phyloP scores from a whole-genome alignment of 2,329 filamentous ascomycete genomes.

The Cyclaneusma minus region DNA sequence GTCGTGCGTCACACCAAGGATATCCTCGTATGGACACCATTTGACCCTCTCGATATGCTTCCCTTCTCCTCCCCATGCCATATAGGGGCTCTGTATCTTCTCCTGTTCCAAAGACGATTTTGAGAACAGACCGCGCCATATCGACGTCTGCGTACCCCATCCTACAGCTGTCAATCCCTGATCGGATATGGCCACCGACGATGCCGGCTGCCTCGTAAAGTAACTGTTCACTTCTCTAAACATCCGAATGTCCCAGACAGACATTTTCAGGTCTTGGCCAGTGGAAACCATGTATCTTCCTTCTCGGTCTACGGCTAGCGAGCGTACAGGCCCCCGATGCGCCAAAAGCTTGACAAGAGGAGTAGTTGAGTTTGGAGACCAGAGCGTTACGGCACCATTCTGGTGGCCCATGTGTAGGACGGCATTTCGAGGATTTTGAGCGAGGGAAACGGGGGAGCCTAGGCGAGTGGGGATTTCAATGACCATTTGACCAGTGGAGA shows the following conservation, averaged over 20 bases:
- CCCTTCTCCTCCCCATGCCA: slow-evolving; percentile 83
- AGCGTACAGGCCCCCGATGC: slow-evolving; percentile 77
- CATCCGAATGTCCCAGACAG: slow-evolving; percentile 91
- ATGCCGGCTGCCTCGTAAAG: slow-evolving; percentile 66
- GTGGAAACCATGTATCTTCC: slow-evolving; percentile 92
- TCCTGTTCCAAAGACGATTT: slow-evolving; percentile 55
- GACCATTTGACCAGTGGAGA: slow-evolving; percentile 80
- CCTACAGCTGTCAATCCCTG: slow-evolving; percentile 75
- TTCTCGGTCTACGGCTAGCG: slow-evolving; percentile 72
- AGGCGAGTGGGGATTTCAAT: slow-evolving; percentile 73
- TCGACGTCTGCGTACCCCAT: slow-evolving; percentile 75
- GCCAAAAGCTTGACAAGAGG: slow-evolving; percentile 84
- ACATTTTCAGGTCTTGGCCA: slow-evolving; percentile 80
- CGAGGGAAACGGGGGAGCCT: slow-evolving; percentile 68
- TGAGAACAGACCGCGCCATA: slow-evolving; percentile 84
- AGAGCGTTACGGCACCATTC: slow-evolving; percentile 85
- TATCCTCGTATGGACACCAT: slow-evolving; percentile 93
- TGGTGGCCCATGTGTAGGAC: slow-evolving; percentile 87
- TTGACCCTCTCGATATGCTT: slow-evolving; percentile 62
- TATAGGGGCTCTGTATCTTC: slow-evolving; percentile 78
- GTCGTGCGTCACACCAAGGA: slow-evolving; percentile 73
- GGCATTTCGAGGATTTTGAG: slow-evolving; percentile 85
- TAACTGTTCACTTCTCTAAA: slow-evolving; percentile 88
- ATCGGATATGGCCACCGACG: slow-evolving; percentile 78
- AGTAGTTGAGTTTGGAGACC: slow-evolving; percentile 82